A percentile compares a stretch with the other conserved stretches of the same genome.
phyloP scores from a whole-genome alignment of 148 eudicot species.

The Heliosperma pusillum region DNA sequence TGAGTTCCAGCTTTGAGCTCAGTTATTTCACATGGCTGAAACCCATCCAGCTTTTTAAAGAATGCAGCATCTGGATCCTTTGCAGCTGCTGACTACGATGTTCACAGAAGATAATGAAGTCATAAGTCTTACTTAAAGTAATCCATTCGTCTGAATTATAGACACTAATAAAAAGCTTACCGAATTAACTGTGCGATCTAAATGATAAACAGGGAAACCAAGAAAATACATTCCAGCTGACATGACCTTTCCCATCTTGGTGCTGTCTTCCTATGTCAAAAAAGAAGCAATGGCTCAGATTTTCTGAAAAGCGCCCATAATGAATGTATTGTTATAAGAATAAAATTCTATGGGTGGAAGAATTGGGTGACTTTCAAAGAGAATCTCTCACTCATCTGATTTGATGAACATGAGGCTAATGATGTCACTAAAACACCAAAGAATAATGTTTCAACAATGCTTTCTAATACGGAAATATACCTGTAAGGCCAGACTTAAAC shows the following conservation, averaged over 20 bases:
- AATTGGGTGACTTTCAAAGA: background rate
- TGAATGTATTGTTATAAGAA: background rate
- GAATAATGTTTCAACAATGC: background rate
- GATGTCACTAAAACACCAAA: background rate
- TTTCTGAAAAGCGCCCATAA: background rate
- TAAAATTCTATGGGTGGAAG: background rate
- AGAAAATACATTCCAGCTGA: constrained; percentile 98
- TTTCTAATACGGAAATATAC: constrained; percentile 26
- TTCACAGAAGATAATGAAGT: background rate
- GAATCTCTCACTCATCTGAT: background rate
- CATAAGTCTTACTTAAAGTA: background rate
- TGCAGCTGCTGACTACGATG: constrained; percentile 56
- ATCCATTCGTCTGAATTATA: background rate
- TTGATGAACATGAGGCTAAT: background rate
- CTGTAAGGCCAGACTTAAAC: constrained; percentile 91
- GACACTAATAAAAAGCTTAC: constrained; percentile 41
- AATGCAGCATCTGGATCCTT: constrained; percentile 93
- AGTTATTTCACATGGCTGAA: constrained; percentile 86
- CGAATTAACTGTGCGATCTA: constrained; percentile 54
- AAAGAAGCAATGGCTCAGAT: constrained; percentile 14
- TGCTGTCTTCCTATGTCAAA: constrained; percentile 70
- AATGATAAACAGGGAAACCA: constrained; percentile 82
- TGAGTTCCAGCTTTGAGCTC: constrained; percentile 87
- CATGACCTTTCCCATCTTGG: constrained; percentile 73
- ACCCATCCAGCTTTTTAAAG: constrained; percentile 83